Percentiles rank a stretch among this genome's conserved stretches.
phyloP scores from a whole-genome alignment of 768 basidiomycete species.

The Omphalotus guepiniiformis region DNA sequence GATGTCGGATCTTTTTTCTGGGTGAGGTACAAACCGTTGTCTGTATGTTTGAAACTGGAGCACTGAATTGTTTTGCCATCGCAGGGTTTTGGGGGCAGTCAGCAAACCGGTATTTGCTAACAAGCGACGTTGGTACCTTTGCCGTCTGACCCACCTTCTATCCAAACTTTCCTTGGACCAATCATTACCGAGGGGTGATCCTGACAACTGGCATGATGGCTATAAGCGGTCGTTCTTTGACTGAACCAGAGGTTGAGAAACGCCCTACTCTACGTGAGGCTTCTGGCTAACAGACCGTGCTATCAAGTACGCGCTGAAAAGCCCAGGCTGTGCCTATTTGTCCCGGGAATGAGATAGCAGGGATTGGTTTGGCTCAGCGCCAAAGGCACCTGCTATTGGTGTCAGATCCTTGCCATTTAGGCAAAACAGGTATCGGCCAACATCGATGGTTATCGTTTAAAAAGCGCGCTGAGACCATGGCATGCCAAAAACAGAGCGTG shows the following conservation, averaged over 20 bases:
- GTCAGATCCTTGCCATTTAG: no score
- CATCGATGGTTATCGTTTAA: conserved; percentile 68
- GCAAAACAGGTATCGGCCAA: conserved; percentile 52
- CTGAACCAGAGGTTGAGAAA: conserved; percentile 88
- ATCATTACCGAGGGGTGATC: conserved; percentile 87
- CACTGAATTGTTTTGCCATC: background rate
- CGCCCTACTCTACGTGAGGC: conserved; percentile 4
- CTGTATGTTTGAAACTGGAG: conserved; percentile 34
- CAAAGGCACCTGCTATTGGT: conserved; percentile 53
- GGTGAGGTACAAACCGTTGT: no score
- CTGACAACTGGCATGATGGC: conserved; percentile 86
- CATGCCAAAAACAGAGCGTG: conserved; percentile 79
- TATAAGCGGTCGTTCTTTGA: conserved; percentile 84
- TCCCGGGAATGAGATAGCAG: conserved; percentile 88
- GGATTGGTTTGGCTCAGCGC: conserved; percentile 70
- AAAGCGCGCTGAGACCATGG: conserved; percentile 77
- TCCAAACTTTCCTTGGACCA: conserved; percentile 87
- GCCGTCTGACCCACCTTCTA: conserved; percentile 95
- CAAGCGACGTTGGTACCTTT: conserved; percentile 91
- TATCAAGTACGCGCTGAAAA: conserved; percentile 87
- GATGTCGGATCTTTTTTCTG: conserved; percentile 92
- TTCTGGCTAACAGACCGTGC: conserved; percentile 6
- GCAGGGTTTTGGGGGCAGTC: conserved; percentile 32
- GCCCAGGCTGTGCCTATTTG: conserved; percentile 87
- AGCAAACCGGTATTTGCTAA: conserved; percentile 62